These are phyloP conservation scores for Marasmius tenuissimus DNA, from an alignment of 1,284 basidiomycete species.

Conservation along the genomic window DNA sequence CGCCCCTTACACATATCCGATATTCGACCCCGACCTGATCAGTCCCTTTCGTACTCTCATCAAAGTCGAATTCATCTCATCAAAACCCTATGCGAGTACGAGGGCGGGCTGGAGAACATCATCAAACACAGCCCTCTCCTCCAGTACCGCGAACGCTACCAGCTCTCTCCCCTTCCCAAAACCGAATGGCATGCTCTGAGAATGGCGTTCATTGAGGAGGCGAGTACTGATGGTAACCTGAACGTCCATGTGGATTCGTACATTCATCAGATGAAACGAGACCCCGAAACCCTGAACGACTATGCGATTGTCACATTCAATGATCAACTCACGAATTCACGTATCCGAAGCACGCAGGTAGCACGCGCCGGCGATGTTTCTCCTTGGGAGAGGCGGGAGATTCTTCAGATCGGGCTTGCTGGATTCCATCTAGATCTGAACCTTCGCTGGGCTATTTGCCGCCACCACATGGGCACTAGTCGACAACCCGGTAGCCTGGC, in stretches of 20 bases:
- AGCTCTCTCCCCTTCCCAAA: slow-evolving; percentile 12
- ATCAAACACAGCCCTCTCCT: too few species aligned
- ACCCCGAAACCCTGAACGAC: neutral
- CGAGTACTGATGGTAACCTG: neutral
- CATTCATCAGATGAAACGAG: slow-evolving; percentile 1
- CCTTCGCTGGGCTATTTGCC: slow-evolving; percentile 20
- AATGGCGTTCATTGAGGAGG: neutral
- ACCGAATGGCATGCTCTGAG: slow-evolving; percentile 10
- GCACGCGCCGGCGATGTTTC: slow-evolving; percentile 17
- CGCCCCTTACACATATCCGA: slow-evolving; percentile 1
- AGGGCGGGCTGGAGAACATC: neutral
- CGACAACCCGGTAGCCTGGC: slow-evolving; percentile 15
- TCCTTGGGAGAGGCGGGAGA: slow-evolving; percentile 20
- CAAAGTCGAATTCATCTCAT: slow-evolving; percentile 5
- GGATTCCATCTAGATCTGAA: slow-evolving; percentile 31
- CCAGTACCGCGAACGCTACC: slow-evolving; percentile 5
- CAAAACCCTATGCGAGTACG: slow-evolving; percentile 4
- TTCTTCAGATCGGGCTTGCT: slow-evolving; percentile 25
- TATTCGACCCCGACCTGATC: neutral
- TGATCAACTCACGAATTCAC: slow-evolving; percentile 26
- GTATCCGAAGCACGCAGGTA: slow-evolving; percentile 11
- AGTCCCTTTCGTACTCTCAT: neutral
- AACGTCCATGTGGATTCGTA: slow-evolving; percentile 5
- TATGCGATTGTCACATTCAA: slow-evolving; percentile 20
- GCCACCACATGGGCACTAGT: slow-evolving; percentile 14